Evolutionary conservation across 805 yeast genomes (phyloP).

Genomic region (Ogataea philodendri): DNA sequence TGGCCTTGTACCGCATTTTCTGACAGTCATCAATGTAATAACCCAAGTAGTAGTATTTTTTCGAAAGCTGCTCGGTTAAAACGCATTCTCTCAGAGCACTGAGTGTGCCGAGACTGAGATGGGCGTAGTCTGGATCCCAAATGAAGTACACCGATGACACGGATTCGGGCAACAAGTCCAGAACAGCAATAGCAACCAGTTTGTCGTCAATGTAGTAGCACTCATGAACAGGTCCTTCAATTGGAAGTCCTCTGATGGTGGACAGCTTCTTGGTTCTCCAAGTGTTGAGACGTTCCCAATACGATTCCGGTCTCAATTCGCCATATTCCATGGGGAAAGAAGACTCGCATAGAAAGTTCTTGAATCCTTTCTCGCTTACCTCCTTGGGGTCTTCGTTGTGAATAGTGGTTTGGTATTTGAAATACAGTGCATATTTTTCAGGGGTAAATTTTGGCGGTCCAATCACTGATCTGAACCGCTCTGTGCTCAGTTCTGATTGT

Average conservation of each 20-base stretch:
- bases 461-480: constrained; percentile 39
- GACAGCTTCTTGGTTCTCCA: constrained; percentile 35
- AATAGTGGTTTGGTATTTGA: constrained; percentile 65
- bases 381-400: constrained; percentile 61
- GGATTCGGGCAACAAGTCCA: constrained; percentile 73
- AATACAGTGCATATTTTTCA: constrained; percentile 63
- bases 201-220: constrained; percentile 63
- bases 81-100: constrained; percentile 71
- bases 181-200: constrained; percentile 71
- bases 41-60: constrained; percentile 71
- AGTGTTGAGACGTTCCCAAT: constrained; percentile 41
- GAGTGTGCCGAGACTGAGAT: constrained; percentile 71
- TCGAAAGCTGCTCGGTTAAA: constrained; percentile 45
- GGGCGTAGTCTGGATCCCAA: constrained; percentile 79
- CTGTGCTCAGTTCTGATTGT: constrained; percentile 15
- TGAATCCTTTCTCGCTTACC: constrained; percentile 48
- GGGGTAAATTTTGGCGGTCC: constrained; percentile 51
- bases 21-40: constrained; percentile 74
- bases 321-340: constrained; percentile 47
- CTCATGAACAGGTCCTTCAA: constrained; percentile 71
- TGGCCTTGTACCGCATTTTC: constrained; percentile 79
- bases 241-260: constrained; percentile 15
- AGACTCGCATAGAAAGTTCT: constrained; percentile 62
- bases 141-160: constrained; percentile 84
- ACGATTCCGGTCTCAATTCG: constrained; percentile 30